A percentile compares a stretch with the other conserved stretches of the same genome.
Evolutionary conservation across 2,329 filamentous ascomycete species (phyloP).

Genomic region (Daldinia sp.): DNA sequence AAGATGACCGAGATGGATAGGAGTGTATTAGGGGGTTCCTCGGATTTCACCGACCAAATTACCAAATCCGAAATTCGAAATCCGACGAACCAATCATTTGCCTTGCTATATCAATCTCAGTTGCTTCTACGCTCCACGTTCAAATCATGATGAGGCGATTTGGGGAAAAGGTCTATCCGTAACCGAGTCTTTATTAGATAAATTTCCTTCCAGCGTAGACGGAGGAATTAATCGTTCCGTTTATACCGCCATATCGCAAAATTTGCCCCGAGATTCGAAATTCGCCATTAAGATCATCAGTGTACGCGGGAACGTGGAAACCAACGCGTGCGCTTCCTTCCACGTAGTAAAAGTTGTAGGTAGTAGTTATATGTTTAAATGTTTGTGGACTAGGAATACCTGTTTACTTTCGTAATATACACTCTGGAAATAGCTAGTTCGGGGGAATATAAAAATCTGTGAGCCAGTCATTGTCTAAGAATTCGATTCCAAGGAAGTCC

Average conservation of each 20-base stretch:
- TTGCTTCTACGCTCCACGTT: not conserved
- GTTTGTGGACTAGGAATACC: not conserved
- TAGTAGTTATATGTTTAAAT: not conserved
- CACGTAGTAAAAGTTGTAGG: not conserved
- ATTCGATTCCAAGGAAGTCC: constrained; percentile 1
- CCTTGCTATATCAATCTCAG: not conserved
- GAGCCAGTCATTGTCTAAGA: not conserved
- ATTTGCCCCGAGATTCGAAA: not conserved
- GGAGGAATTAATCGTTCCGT: not conserved
- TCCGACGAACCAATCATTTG: not conserved
- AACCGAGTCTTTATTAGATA: not conserved
- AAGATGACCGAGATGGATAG: not conserved
- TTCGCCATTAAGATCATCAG: not conserved
- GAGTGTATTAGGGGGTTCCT: not conserved
- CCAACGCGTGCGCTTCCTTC: not conserved
- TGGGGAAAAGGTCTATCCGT: not conserved
- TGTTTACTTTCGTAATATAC: not conserved
- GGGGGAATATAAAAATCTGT: not conserved
- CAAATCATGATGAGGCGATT: not conserved
- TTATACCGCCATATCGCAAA: not conserved
- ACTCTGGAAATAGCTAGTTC: not conserved
- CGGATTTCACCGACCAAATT: not conserved
- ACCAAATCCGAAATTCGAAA: constrained; percentile 5
- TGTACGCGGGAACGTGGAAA: too few relatives aligned
- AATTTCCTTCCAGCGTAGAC: not conserved